Conservation (phyloP, 805 yeast species). For the Kregervanrija fluxuum region DNA sequence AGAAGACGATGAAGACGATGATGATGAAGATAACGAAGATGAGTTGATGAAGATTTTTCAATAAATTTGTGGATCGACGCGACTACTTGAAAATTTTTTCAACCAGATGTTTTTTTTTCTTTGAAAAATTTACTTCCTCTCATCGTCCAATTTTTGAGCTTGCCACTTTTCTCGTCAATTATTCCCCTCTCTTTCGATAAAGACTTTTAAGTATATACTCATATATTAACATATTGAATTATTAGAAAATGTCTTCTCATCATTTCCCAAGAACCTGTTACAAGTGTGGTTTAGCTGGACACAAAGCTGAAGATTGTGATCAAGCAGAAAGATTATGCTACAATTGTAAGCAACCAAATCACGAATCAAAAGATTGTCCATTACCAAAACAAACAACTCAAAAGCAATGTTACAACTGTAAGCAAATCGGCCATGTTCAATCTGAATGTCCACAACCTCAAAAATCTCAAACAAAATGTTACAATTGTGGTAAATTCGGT, state of each 20-base stretch:
- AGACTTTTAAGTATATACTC: too few species aligned
- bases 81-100: too few species aligned
- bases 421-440: constrained; percentile 83
- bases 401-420: constrained; percentile 92
- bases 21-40: too few species aligned
- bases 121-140: too few species aligned
- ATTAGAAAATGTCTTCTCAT: constrained; percentile 13
- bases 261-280: constrained; percentile 63
- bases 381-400: constrained; percentile 77
- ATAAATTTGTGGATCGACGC: too few species aligned
- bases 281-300: constrained; percentile 90
- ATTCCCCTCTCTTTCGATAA: too few species aligned
- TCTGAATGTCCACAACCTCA: constrained; percentile 69
- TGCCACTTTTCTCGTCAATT: too few species aligned
- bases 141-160: too few species aligned
- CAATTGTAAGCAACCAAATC: constrained; percentile 88
- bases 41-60: too few species aligned
- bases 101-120: too few species aligned
- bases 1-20: too few species aligned
- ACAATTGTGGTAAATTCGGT: constrained; percentile 70
- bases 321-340: constrained; percentile 84
- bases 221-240: too few species aligned
- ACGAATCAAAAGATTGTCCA: constrained; percentile 83
- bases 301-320: constrained; percentile 80
- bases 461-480: constrained; percentile 60